Evolutionary conservation across 345 rosid species (phyloP).

Genomic region (Iberis pinnata): DNA sequence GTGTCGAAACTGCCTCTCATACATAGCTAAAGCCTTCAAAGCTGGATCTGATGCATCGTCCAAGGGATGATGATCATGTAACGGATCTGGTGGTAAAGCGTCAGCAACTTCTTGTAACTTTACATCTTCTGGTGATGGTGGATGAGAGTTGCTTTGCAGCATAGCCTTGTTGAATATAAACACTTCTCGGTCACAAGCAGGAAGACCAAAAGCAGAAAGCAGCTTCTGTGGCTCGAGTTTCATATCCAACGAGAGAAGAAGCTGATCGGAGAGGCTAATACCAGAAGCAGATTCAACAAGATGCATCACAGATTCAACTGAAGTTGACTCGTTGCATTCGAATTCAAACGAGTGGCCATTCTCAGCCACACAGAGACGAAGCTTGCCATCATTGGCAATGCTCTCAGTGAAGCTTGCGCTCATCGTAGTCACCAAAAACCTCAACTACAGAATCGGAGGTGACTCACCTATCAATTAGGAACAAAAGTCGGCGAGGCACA

Average conservation of each 20-base stretch:
- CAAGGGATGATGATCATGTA: slow-evolving; percentile 62
- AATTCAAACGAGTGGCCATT: slow-evolving; percentile 74
- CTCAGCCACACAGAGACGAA: slow-evolving; percentile 78
- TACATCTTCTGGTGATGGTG: slow-evolving; percentile 61
- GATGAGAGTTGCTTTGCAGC: slow-evolving; percentile 53
- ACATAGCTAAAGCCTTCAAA: slow-evolving; percentile 83
- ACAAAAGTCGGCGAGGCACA: no score
- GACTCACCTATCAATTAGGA: slow-evolving; percentile 15
- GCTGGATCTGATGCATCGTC: slow-evolving; percentile 92
- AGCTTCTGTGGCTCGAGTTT: slow-evolving; percentile 74
- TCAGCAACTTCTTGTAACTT: slow-evolving; percentile 47
- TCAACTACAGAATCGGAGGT: slow-evolving; percentile 26
- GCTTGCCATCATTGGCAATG: slow-evolving; percentile 53
- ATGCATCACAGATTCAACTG: slow-evolving; percentile 75
- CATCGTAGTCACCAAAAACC: slow-evolving; percentile 42
- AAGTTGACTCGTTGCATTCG: slow-evolving; percentile 53
- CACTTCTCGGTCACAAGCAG: slow-evolving; percentile 56
- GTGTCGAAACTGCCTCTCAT: slow-evolving; percentile 77
- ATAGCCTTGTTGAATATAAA: slow-evolving; percentile 69
- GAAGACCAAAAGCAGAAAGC: slow-evolving; percentile 76
- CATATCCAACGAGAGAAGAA: slow-evolving; percentile 69
- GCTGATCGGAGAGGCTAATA: slow-evolving; percentile 64
- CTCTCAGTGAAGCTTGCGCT: slow-evolving; percentile 53
- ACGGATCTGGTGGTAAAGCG: slow-evolving; percentile 42
- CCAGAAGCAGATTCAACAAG: slow-evolving; percentile 48